A percentile compares a stretch with the other conserved stretches of the same genome.
Conservation (phyloP, 352 stramenopile genomes). For the Phytophthora foliorum region DNA sequence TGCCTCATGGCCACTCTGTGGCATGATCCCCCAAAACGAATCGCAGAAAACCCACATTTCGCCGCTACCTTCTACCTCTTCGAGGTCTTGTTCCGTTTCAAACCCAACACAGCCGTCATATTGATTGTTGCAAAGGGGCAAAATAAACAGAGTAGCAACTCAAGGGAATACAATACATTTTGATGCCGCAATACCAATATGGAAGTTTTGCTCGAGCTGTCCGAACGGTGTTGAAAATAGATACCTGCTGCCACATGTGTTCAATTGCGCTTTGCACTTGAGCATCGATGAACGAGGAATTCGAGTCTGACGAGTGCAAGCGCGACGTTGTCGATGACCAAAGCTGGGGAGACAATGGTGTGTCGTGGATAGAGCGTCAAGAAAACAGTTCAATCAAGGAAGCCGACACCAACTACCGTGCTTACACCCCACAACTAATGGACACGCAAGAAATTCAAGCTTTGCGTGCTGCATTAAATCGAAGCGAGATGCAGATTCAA, state of each 20-base stretch:
- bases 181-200: background rate
- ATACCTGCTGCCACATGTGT: background rate
- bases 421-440: constrained; percentile 67
- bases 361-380: background rate
- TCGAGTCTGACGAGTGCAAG: background rate
- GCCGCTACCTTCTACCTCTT: constrained; percentile 12
- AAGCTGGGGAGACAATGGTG: constrained; percentile 5
- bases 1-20: too few species aligned
- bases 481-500: constrained; percentile 51
- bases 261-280: background rate
- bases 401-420: constrained; percentile 15
- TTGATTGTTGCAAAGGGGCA: too few species aligned
- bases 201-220: too few species aligned
- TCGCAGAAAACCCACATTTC: constrained; percentile 26
- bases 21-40: too few species aligned
- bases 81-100: background rate
- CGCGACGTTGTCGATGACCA: background rate
- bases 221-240: constrained; percentile 14
- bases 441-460: constrained; percentile 56
- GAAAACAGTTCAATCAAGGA: constrained; percentile 14
- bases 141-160: too few species aligned
- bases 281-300: constrained; percentile 5
- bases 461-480: constrained; percentile 48
- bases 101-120: background rate
- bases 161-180: background rate